Conservation (phyloP, 192 early-diverging fungal species). For the Podila epicladia region DNA sequence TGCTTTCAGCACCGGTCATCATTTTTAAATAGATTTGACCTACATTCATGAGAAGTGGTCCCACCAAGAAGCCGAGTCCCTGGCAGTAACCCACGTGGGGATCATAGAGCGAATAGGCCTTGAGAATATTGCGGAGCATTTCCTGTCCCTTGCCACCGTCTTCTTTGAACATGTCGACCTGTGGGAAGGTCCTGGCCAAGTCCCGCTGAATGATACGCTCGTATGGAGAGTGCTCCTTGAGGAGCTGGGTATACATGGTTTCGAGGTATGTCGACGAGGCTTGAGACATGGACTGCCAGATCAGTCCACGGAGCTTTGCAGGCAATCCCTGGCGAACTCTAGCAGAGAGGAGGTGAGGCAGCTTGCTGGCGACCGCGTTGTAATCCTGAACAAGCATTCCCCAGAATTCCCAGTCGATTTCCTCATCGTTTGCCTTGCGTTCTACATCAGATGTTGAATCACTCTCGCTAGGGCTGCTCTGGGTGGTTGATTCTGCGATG, state of each 20-base stretch:
- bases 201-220: constrained; percentile 94
- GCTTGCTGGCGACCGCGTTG: constrained; percentile 69
- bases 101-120: constrained; percentile 96
- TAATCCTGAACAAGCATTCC: constrained; percentile 83
- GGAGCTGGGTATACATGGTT: constrained; percentile 81
- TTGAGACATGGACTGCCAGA: constrained; percentile 93
- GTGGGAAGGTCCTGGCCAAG: constrained; percentile 92
- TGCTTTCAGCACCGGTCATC: too few relatives aligned
- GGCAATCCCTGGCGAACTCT: constrained; percentile 86
- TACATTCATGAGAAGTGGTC: constrained; percentile 92
- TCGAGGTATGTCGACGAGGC: constrained; percentile 84
- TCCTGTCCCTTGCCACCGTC: constrained; percentile 88
- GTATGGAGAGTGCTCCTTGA: constrained; percentile 78
- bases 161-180: constrained; percentile 85
- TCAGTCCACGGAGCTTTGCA: constrained; percentile 80
- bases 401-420: constrained; percentile 86
- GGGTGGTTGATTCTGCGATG: constrained; percentile 42
- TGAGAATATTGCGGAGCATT: constrained; percentile 85
- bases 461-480: neutral
- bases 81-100: constrained; percentile 97
- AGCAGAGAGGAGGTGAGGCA: constrained; percentile 75
- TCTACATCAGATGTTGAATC: constrained; percentile 11
- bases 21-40: constrained; percentile 14
- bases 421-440: constrained; percentile 24
- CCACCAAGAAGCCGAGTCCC: constrained; percentile 95